Base-by-base conservation (phyloP, 805 yeast genomes). In the Yamadazyma sp. region DNA sequence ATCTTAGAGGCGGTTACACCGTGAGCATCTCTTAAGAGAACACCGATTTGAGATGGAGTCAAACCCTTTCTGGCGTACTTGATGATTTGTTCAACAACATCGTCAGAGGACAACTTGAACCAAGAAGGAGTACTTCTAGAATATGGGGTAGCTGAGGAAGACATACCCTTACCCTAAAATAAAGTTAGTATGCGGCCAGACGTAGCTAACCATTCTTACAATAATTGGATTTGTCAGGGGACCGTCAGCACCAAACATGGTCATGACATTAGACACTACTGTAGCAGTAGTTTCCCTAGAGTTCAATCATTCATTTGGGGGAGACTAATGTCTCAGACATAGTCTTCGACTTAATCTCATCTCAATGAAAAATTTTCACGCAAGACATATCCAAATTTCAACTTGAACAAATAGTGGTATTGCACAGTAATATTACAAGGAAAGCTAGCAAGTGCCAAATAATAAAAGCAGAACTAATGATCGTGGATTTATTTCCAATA, bases 31-130 rank as follows among this genome's bases (percentile, higher is more conserved):
- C 99, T 89, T 73, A 93, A 86, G 65, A 89, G 76, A 68, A 93
- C 99, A 87, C 99, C 99, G 55, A 93, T 93, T 77, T 89, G 96
- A 63, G 99, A 93, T 64, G 99, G 99, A 59, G 98, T 87, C 70
- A 90, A 78, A 90, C 99, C 99, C 83, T 93, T 93, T 80, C 97
- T 90, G 70, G 99, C 99, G 80, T 90, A 88, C 85, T 93, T 93
- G 90, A 84, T 73, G 78, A 91, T 82, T 79, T 89, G 96, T 78
- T 93, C 99, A 75, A 90, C 88, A 65, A 93, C 95, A 56, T 88
- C 84, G 56, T 90, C 97, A 57, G 95, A 73, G 49, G 96, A 78
- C 63, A 87, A 84, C 82, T 93, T 91, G 95, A 90, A 91, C 99
- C 99, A 93, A 72, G 96, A 78, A 72, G 98, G 99, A 72, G 95